phyloP scores from a whole-genome alignment of 129 eudicot species.

The Daucus carota region DH1_v3.0 NC_030383.2:1042501-1043000 shows the following conservation, averaged over 20 bases:
- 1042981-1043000: constrained; percentile 49
- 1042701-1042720: too few relatives aligned
- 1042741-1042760: too few relatives aligned
- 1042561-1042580: too few relatives aligned
- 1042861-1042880: constrained; percentile 73
- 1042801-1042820: background rate
- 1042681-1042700: background rate
- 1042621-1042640: background rate
- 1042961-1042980: constrained; percentile 78
- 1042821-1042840: constrained; percentile 33
- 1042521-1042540: too few relatives aligned
- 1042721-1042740: too few relatives aligned
- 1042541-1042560: too few relatives aligned
- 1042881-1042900: constrained; percentile 68
- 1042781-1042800: background rate
- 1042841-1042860: constrained; percentile 81
- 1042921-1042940: constrained; percentile 65
- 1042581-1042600: background rate
- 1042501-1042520: background rate
- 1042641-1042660: too few relatives aligned
- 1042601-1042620: background rate
- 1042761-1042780: background rate
- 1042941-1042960: constrained; percentile 51
- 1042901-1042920: constrained; percentile 47
- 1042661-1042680: background rate